A percentile compares a stretch with the other conserved stretches of the same genome.
These are phyloP conservation scores for Diaporthe amygdali DNA, from an alignment of 2,329 filamentous ascomycete species.

Conservation along the genomic window DNA sequence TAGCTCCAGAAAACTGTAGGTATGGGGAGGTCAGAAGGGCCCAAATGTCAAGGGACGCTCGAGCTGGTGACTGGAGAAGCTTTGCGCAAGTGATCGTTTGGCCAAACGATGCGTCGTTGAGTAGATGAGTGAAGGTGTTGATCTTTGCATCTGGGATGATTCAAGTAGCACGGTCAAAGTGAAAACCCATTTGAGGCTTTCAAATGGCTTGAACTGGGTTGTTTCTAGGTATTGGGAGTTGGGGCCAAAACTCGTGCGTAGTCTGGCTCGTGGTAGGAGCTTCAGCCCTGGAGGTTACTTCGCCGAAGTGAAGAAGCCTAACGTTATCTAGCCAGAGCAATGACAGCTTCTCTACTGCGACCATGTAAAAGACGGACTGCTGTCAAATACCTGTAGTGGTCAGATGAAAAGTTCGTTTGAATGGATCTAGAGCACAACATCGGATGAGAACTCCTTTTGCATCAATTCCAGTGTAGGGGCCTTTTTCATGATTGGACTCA, in stretches of 20 bases:
- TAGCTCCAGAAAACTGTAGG: not conserved
- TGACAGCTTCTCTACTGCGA: too few relatives aligned
- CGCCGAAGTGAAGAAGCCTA: not conserved
- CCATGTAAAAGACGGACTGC: too few relatives aligned
- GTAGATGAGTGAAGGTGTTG: not conserved
- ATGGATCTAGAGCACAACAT: too few relatives aligned
- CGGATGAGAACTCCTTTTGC: too few relatives aligned
- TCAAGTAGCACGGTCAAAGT: not conserved
- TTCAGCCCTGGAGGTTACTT: not conserved
- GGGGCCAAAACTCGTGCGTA: not conserved
- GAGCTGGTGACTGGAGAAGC: not conserved
- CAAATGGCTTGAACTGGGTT: not conserved
- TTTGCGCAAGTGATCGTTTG: not conserved
- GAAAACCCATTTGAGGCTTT: not conserved
- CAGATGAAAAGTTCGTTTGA: too few relatives aligned
- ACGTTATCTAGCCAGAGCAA: not conserved
- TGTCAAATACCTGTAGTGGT: too few relatives aligned
- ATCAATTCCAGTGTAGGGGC: too few relatives aligned
- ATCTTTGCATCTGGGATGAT: too few relatives aligned
- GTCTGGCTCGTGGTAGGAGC: not conserved
- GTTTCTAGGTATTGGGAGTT: too few relatives aligned
- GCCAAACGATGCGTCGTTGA: not conserved
- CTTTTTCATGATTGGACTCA: too few relatives aligned
- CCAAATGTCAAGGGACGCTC: not conserved
- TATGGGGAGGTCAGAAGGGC: not conserved